Conservation (phyloP, 495 filamentous ascomycete species). For the Neurospora sp. region DNA sequence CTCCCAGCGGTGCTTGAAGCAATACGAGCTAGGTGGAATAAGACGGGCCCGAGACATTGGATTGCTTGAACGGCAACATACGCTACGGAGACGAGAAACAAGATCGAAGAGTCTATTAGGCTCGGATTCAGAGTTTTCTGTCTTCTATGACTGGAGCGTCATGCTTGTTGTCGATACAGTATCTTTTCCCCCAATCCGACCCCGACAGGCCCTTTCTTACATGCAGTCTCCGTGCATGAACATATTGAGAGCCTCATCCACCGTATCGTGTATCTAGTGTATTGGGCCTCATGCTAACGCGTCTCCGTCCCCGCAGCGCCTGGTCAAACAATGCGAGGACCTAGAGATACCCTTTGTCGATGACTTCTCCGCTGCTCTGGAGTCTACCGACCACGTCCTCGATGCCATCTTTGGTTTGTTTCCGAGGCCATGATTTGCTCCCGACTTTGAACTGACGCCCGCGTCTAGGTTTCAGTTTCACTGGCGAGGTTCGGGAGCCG, state of each 20-base stretch:
- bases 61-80: neutral
- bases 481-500: slow-evolving; percentile 82
- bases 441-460: slow-evolving; percentile 1
- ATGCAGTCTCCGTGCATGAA: neutral
- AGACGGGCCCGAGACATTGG: neutral
- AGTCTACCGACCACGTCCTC: slow-evolving; percentile 65
- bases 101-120: neutral
- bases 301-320: slow-evolving; percentile 44
- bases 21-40: neutral
- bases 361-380: slow-evolving; percentile 61
- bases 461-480: slow-evolving; percentile 72
- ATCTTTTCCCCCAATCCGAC: neutral
- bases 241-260: neutral
- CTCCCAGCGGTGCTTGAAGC: neutral
- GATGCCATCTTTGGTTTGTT: slow-evolving; percentile 83
- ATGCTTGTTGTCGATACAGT: neutral
- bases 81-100: neutral
- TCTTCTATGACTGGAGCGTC: neutral
- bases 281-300: slow-evolving; percentile 1
- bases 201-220: neutral
- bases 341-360: slow-evolving; percentile 77
- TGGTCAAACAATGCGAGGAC: slow-evolving; percentile 71
- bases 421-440: slow-evolving; percentile 1
- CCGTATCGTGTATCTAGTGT: neutral
- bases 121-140: neutral